These are phyloP conservation scores for Wickerhamiella cacticola DNA, from an alignment of 805 yeast genomes.

Conservation along the genomic window DNA sequence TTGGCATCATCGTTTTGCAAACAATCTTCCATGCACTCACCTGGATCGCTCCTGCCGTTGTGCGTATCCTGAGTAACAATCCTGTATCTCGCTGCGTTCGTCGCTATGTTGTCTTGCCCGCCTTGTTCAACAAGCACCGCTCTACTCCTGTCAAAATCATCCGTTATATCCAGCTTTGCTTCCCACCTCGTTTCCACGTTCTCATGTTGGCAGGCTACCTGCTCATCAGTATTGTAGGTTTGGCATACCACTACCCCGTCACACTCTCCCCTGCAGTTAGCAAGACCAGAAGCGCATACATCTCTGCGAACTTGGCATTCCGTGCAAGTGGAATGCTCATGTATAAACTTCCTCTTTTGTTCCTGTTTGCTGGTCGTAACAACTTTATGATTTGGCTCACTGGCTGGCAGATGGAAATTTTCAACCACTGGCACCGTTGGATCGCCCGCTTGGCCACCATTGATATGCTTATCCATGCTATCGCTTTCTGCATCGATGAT, in stretches of 20 bases:
- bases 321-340: slow-evolving; percentile 7
- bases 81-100: slow-evolving; percentile 7
- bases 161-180: slow-evolving; percentile 8
- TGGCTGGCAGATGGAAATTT: slow-evolving; percentile 47
- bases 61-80: slow-evolving; percentile 9
- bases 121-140: slow-evolving; percentile 8
- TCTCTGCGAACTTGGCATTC: slow-evolving; percentile 1
- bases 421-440: slow-evolving; percentile 47
- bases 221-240: background rate
- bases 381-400: slow-evolving; percentile 49
- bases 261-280: background rate
- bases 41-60: slow-evolving; percentile 13
- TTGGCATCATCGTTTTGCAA: slow-evolving; percentile 13
- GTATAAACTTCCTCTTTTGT: slow-evolving; percentile 27
- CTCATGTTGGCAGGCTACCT: slow-evolving; percentile 10
- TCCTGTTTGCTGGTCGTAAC: slow-evolving; percentile 53
- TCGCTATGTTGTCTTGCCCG: slow-evolving; percentile 11
- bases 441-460: slow-evolving; percentile 32
- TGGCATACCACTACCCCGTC: slow-evolving; percentile 5
- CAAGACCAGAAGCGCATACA: background rate
- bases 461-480: slow-evolving; percentile 35
- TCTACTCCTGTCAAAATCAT: slow-evolving; percentile 4
- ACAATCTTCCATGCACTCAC: slow-evolving; percentile 12
- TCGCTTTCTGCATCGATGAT: slow-evolving; percentile 4
- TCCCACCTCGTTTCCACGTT: slow-evolving; percentile 11